Evolutionary conservation across 495 filamentous ascomycete genomes (phyloP).

Genomic region (Aspergillus nidulans): DNA sequence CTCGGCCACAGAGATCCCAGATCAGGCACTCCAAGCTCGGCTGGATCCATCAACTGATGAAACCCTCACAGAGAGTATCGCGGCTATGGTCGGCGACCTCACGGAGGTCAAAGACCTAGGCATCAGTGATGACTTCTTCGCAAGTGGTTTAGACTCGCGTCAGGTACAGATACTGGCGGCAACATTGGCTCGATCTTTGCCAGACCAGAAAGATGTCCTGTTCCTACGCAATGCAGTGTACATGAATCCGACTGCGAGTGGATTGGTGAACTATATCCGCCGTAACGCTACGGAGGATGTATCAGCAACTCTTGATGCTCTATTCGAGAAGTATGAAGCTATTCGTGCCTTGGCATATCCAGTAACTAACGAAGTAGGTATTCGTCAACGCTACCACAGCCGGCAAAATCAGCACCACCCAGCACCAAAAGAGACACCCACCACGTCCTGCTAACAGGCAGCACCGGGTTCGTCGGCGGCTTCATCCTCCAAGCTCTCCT

Average conservation of each 20-base stretch:
- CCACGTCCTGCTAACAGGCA: conserved; percentile 49
- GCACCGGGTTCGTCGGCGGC: conserved; percentile 50
- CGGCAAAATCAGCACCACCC: not conserved
- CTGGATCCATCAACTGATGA: conserved; percentile 3
- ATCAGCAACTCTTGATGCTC: not conserved
- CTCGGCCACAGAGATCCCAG: not conserved
- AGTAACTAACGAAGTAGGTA: conserved; percentile 1
- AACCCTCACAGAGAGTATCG: not conserved
- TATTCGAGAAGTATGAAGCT: not conserved
- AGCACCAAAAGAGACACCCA: not conserved
- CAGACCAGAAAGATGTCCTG: not conserved
- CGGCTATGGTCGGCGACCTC: not conserved
- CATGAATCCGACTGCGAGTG: conserved; percentile 5
- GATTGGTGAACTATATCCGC: not conserved
- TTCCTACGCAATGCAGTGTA: conserved; percentile 8
- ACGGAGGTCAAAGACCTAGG: not conserved
- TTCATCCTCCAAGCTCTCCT: conserved; percentile 45
- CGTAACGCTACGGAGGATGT: not conserved
- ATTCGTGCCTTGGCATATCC: not conserved
- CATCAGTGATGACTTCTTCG: conserved; percentile 9
- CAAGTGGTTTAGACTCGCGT: conserved; percentile 8
- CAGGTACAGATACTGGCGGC: conserved; percentile 11
- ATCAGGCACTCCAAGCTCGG: not conserved
- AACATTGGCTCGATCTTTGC: not conserved
- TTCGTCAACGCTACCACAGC: conserved; percentile 16